Base-by-base conservation (phyloP, 129 eudicot species). In the Lactuca saligna region DNA sequence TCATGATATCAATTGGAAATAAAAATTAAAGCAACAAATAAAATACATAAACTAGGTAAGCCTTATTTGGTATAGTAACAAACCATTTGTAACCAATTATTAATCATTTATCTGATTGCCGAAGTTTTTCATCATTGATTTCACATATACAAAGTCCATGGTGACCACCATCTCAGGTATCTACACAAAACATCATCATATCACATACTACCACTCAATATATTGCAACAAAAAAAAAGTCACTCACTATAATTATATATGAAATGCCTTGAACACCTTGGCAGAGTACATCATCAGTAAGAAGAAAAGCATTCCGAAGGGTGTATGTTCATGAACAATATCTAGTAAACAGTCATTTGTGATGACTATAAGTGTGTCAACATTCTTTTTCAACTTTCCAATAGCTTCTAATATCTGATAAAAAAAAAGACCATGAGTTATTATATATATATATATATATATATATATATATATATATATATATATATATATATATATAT, bases 181-280 rank as follows among this genome's bases (percentile, higher is more conserved):
- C 99, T 94, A 79, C 70, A 78, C 2, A 42, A 15, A 3, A 63
- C 2, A 16, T 4, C 7, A 4, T 35, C 6, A 2, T 4, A 35
- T 4, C 38, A 35, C 38, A 4, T 6, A 35, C 38, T 35, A 25
- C 29, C 29, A 25, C 29, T 25, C 29, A 25, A 25, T 25, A 0
- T 25, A 25, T 25, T 25, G 29, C 29, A 25, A 25, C 29, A 25
- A 25, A 25, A 15, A 29, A n/a, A 35, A 7, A 58, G 49, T 29
- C 3, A 86, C 95, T 68, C 69, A 94, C 97, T 3, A 92, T 90
- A 77, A 94, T 94, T 76, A 94, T 90, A 71, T 94, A 97, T 39
- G 97, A 87, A 74, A 94, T 87, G 57, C 97, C 97, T 74, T 93
- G 97, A 41, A 93, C 97, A 39, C 98, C 98, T 71, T 93, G 98